Evolutionary conservation across 2,329 filamentous ascomycete genomes (phyloP).

Genomic region (Pyrenophora teres): DNA sequence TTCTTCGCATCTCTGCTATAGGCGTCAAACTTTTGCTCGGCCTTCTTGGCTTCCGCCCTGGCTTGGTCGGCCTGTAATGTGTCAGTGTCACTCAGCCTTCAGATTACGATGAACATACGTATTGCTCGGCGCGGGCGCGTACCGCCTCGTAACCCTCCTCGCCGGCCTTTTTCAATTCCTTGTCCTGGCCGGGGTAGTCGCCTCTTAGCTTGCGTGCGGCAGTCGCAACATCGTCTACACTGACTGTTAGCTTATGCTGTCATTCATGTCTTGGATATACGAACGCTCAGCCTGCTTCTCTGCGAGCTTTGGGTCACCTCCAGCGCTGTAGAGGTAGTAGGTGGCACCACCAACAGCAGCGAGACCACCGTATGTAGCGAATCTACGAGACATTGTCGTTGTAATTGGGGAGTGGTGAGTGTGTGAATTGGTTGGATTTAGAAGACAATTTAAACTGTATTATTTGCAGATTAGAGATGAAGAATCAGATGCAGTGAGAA

Average conservation of each 20-base stretch:
- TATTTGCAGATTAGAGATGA: conserved; percentile 9
- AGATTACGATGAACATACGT: conserved; percentile 28
- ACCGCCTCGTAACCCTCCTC: conserved; percentile 55
- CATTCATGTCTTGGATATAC: conserved; percentile 36
- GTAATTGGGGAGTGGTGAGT: conserved; percentile 6
- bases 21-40: conserved; percentile 63
- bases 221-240: conserved; percentile 74
- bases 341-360: conserved; percentile 64
- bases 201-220: conserved; percentile 69
- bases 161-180: conserved; percentile 67
- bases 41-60: conserved; percentile 61
- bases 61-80: conserved; percentile 44
- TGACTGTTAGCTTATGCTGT: conserved; percentile 15
- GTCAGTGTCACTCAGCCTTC: conserved; percentile 18
- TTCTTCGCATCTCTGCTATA: conserved; percentile 63
- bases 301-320: conserved; percentile 79
- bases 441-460: conserved; percentile 5
- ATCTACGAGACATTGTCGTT: conserved; percentile 35
- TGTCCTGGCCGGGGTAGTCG: conserved; percentile 66
- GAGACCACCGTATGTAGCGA: conserved; percentile 40
- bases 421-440: conserved; percentile 9
- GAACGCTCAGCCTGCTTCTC: conserved; percentile 84
- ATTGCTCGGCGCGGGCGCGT: conserved; percentile 52
- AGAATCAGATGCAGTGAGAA: conserved; percentile 9
- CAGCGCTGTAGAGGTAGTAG: conserved; percentile 91